A percentile compares a stretch with the other conserved stretches of the same genome.
Evolutionary conservation across 176 grass and related monocot species (phyloP).

Genomic region (Oryza longistaminata): DNA sequence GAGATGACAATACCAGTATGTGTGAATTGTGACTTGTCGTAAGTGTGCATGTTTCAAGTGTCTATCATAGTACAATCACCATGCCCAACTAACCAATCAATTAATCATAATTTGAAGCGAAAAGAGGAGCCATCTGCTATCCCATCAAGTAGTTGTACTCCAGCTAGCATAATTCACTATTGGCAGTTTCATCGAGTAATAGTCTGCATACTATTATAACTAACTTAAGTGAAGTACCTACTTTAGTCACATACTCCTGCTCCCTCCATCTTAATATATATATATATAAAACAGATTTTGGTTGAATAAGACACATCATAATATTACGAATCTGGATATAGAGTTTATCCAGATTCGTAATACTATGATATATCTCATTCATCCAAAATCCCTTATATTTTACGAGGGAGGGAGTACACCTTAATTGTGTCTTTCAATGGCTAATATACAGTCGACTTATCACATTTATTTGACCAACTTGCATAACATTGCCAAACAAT

Average conservation of each 20-base stretch:
- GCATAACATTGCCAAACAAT: not conserved
- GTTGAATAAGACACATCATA: too few relatives aligned
- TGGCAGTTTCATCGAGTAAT: slow-evolving; percentile 4
- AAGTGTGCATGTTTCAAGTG: not conserved
- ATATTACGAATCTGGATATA: too few relatives aligned
- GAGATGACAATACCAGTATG: not conserved
- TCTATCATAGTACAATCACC: not conserved
- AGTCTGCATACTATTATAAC: not conserved
- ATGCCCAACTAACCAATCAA: slow-evolving; percentile 2
- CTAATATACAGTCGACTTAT: not conserved
- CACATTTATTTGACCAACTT: not conserved
- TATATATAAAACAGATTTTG: too few relatives aligned
- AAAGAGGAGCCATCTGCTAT: not conserved
- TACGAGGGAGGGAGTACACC: not conserved
- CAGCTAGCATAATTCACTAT: not conserved
- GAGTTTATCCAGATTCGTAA: too few relatives aligned
- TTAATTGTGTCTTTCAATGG: not conserved
- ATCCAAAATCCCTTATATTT: too few relatives aligned
- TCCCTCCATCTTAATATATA: too few relatives aligned
- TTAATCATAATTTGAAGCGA: slow-evolving; percentile 7
- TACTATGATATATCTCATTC: too few relatives aligned
- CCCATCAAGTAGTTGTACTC: not conserved
- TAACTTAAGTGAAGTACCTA: not conserved
- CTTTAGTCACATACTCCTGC: not conserved
- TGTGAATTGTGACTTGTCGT: not conserved